These are phyloP conservation scores for Aspergillus sp. DNA, from an alignment of 2,329 filamentous ascomycete genomes.

Conservation along the genomic window DNA sequence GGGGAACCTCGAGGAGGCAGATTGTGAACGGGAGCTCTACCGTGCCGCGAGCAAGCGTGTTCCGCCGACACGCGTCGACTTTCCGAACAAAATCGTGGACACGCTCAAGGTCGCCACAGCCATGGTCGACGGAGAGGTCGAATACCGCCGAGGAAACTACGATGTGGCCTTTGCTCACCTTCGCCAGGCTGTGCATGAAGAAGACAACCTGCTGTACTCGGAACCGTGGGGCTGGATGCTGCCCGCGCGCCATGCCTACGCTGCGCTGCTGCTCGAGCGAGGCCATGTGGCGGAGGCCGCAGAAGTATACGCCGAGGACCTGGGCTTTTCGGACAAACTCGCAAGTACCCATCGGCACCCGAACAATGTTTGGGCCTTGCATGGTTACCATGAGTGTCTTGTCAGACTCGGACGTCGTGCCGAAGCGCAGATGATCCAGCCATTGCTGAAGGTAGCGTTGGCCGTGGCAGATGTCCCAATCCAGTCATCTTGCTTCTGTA, in stretches of 20 bases:
- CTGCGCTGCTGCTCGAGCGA: slow-evolving; percentile 66
- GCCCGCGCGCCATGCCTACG: slow-evolving; percentile 66
- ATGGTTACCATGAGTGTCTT: slow-evolving; percentile 69
- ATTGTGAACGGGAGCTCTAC: slow-evolving; percentile 53
- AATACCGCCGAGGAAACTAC: slow-evolving; percentile 61
- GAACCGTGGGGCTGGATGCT: slow-evolving; percentile 79
- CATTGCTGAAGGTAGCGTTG: slow-evolving; percentile 50
- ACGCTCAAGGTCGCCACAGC: slow-evolving; percentile 60
- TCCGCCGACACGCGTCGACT: slow-evolving; percentile 63
- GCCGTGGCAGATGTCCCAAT: slow-evolving; percentile 60
- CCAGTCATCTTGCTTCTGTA: slow-evolving; percentile 56
- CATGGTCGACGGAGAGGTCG: slow-evolving; percentile 71
- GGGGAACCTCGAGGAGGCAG: slow-evolving; percentile 55
- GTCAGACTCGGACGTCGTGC: slow-evolving; percentile 47
- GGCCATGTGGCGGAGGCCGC: slow-evolving; percentile 54
- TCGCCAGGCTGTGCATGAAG: slow-evolving; percentile 55
- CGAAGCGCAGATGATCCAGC: slow-evolving; percentile 46
- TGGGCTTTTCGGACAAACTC: slow-evolving; percentile 28
- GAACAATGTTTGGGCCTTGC: slow-evolving; percentile 71
- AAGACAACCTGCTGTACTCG: slow-evolving; percentile 64
- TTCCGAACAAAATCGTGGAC: slow-evolving; percentile 52
- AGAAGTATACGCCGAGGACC: slow-evolving; percentile 57
- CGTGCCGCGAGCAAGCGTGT: slow-evolving; percentile 52
- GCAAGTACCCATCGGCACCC: slow-evolving; percentile 50
- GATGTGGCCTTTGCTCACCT: slow-evolving; percentile 59